phyloP scores from a whole-genome alignment of 1,139 yeast genomes.

The Lodderomyces orthopsilosis region DNA sequence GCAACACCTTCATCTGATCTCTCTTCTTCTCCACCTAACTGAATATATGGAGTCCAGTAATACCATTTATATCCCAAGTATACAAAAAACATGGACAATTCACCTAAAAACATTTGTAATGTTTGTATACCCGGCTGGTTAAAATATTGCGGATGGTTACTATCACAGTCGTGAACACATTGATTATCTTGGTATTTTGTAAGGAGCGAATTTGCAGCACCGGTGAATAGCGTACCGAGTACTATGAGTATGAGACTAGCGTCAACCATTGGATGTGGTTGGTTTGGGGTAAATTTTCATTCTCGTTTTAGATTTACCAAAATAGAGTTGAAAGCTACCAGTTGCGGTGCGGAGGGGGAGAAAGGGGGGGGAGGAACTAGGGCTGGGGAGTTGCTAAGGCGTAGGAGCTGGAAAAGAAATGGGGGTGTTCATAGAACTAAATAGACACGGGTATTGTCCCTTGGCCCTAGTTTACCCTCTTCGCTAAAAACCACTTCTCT shows the following conservation, averaged over 20 bases:
- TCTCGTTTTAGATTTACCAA: neutral
- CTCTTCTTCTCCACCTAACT: neutral
- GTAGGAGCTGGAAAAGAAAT: too few species aligned
- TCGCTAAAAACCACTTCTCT: too few species aligned
- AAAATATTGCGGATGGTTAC: constrained; percentile 48
- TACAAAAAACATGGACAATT: constrained; percentile 50
- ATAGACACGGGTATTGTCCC: too few species aligned
- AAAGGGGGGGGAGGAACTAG: neutral
- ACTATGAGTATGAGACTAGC: constrained; percentile 27
- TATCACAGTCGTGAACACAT: constrained; percentile 58
- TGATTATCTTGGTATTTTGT: constrained; percentile 79
- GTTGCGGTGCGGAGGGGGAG: too few species aligned
- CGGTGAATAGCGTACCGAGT: constrained; percentile 59
- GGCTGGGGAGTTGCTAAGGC: too few species aligned
- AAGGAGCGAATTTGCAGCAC: constrained; percentile 69
- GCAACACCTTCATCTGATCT: constrained; percentile 1
- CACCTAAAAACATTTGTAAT: constrained; percentile 80
- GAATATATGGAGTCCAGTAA: constrained; percentile 8
- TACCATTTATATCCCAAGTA: constrained; percentile 30
- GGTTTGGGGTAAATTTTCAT: too few species aligned
- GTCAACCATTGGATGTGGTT: constrained; percentile 12
- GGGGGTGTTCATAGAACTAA: too few species aligned
- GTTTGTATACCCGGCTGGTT: constrained; percentile 83
- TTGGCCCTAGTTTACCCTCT: too few species aligned
- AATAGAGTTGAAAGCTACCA: too few species aligned